phyloP scores from a whole-genome alignment of 177 flowering plant species.

The Telopea speciosissima region DNA sequence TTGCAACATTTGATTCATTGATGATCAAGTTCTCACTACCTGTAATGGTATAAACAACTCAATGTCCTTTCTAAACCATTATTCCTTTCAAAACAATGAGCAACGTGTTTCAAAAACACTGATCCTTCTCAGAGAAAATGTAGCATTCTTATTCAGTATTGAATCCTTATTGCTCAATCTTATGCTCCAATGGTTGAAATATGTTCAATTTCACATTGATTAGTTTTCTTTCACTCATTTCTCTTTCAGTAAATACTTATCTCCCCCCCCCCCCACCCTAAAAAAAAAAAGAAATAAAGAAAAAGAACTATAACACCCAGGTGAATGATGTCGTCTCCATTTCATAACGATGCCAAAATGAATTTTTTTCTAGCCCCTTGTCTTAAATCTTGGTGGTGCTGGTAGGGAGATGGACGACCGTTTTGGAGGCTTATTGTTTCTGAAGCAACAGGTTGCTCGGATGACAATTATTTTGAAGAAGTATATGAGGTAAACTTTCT shows the following conservation, averaged over 20 bases:
- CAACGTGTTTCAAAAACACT: not conserved
- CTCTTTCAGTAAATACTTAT: not conserved
- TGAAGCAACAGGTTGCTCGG: conserved; percentile 83
- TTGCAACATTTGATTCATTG: not conserved
- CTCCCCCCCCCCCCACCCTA: too few relatives aligned
- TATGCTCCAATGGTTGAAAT: not conserved
- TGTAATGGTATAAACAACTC: not conserved
- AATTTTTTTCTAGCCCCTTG: not conserved
- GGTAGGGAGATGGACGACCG: conserved; percentile 88
- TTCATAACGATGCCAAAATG: not conserved
- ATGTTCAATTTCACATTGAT: not conserved
- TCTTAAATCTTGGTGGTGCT: not conserved
- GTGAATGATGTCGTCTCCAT: not conserved
- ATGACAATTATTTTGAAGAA: conserved; percentile 80
- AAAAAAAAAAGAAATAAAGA: too few relatives aligned
- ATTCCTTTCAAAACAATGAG: not conserved
- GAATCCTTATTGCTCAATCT: not conserved
- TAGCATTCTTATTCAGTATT: not conserved
- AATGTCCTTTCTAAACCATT: not conserved
- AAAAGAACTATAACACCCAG: not conserved
- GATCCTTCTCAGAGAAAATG: not conserved
- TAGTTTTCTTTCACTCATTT: not conserved
- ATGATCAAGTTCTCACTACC: not conserved
- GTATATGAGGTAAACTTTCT: conserved; percentile 65
- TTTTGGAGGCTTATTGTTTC: conserved; percentile 92